Conservation (phyloP, 495 filamentous ascomycete genomes). For the Penicillium cosmopolitanum region DNA sequence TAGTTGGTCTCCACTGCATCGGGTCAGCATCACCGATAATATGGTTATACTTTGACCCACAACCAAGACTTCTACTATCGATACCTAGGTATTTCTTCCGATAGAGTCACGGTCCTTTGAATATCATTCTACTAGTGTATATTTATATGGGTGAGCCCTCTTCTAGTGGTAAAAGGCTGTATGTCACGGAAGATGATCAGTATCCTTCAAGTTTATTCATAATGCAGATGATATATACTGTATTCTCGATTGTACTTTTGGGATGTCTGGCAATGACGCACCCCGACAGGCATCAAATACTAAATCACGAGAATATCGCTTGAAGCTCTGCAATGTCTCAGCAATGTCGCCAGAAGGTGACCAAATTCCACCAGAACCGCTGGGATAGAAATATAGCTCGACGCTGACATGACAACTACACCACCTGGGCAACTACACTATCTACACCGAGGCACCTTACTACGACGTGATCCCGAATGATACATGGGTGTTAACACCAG, state of each 20-base stretch:
- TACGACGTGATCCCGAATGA: constrained; percentile 36
- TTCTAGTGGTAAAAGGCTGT: too few species aligned
- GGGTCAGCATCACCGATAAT: too few species aligned
- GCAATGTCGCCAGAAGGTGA: background rate
- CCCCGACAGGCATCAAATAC: background rate
- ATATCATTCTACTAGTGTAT: too few species aligned
- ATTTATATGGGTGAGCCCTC: too few species aligned
- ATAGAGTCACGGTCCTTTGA: too few species aligned
- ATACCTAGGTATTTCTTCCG: too few species aligned
- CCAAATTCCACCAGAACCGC: background rate
- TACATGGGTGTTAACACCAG: constrained; percentile 53
- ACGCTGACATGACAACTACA: background rate
- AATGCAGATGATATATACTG: background rate
- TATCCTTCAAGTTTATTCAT: too few species aligned
- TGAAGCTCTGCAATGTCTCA: background rate
- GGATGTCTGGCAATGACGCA: background rate
- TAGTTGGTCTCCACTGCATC: too few species aligned
- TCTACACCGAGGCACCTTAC: constrained; percentile 21
- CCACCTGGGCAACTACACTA: background rate
- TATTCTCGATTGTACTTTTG: background rate
- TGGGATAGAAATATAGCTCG: background rate
- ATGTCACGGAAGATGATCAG: too few species aligned
- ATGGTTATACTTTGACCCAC: too few species aligned
- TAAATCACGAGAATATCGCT: background rate
- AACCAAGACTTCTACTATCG: too few species aligned